Percentiles rank a stretch among this genome's conserved stretches.
Conservation (phyloP, 192 early-diverging fungal species). For the Coemansia furcata region DNA sequence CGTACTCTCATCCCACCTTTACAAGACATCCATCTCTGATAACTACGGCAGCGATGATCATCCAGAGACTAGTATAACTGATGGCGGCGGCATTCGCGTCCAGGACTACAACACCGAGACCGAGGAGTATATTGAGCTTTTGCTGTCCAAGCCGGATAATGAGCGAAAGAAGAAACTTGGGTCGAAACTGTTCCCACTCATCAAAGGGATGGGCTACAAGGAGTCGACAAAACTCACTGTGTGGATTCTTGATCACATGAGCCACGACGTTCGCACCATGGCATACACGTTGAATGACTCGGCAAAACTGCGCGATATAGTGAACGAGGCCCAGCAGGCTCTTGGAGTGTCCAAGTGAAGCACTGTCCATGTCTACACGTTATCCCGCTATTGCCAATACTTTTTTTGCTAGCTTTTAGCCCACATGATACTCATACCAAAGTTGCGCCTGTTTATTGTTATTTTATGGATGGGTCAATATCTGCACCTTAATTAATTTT, state of each 20-base stretch:
- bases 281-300: slow-evolving; percentile 52
- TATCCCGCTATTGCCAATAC: neutral
- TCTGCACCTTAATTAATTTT: neutral
- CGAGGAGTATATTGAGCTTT: slow-evolving; percentile 51
- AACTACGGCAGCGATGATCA: neutral
- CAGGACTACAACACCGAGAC: slow-evolving; percentile 37
- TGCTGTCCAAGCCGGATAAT: slow-evolving; percentile 46
- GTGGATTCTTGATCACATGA: slow-evolving; percentile 55
- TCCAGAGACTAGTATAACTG: neutral
- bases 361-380: neutral
- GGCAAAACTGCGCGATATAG: slow-evolving; percentile 27
- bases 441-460: neutral
- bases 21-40: neutral
- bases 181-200: slow-evolving; percentile 53
- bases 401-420: neutral
- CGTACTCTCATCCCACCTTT: neutral
- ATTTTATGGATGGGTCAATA: neutral
- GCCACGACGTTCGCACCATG: slow-evolving; percentile 50
- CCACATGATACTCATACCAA: neutral
- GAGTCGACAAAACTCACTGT: slow-evolving; percentile 56
- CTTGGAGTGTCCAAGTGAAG: slow-evolving; percentile 10
- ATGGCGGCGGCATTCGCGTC: slow-evolving; percentile 15
- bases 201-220: slow-evolving; percentile 54
- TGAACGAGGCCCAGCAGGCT: slow-evolving; percentile 43
- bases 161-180: slow-evolving; percentile 56